Conservation (phyloP, 2,329 filamentous ascomycete species). For the Neonectria hederae region DNA sequence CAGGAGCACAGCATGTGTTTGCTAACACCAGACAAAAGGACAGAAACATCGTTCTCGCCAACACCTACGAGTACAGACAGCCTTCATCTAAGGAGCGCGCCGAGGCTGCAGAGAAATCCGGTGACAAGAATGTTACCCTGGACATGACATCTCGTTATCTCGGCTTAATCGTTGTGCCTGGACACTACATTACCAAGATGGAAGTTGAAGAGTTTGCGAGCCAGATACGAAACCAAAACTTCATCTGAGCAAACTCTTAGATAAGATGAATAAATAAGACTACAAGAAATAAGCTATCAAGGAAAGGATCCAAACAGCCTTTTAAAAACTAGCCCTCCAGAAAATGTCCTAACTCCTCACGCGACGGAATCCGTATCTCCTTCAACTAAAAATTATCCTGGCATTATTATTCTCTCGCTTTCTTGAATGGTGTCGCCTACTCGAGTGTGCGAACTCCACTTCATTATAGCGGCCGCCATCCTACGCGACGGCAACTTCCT, state of each 20-base stretch:
- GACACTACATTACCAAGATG: slow-evolving; percentile 85
- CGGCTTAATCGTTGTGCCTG: slow-evolving; percentile 89
- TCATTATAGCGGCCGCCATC: not conserved
- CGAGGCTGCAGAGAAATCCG: slow-evolving; percentile 47
- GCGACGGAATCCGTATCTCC: slow-evolving; percentile 34
- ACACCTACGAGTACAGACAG: slow-evolving; percentile 89
- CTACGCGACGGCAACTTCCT: slow-evolving; percentile 61
- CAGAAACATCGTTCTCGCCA: slow-evolving; percentile 84
- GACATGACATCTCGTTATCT: slow-evolving; percentile 88
- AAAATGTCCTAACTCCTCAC: slow-evolving; percentile 43
- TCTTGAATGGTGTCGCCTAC: not conserved
- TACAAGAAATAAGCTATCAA: slow-evolving; percentile 41
- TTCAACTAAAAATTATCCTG: slow-evolving; percentile 27
- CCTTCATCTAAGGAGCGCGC: slow-evolving; percentile 64
- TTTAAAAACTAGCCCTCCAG: slow-evolving; percentile 35
- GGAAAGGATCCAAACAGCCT: slow-evolving; percentile 37
- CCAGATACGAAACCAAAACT: slow-evolving; percentile 51
- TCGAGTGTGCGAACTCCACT: slow-evolving; percentile 10
- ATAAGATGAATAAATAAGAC: slow-evolving; percentile 43
- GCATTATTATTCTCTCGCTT: slow-evolving; percentile 1
- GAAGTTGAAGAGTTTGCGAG: slow-evolving; percentile 82
- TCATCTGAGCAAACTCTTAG: slow-evolving; percentile 26
- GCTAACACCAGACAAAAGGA: slow-evolving; percentile 64
- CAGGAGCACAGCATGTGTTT: not conserved
- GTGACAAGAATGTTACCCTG: slow-evolving; percentile 61